Base-by-base conservation (phyloP, 176 grass and related monocot genomes). In the Poa annua region DNA sequence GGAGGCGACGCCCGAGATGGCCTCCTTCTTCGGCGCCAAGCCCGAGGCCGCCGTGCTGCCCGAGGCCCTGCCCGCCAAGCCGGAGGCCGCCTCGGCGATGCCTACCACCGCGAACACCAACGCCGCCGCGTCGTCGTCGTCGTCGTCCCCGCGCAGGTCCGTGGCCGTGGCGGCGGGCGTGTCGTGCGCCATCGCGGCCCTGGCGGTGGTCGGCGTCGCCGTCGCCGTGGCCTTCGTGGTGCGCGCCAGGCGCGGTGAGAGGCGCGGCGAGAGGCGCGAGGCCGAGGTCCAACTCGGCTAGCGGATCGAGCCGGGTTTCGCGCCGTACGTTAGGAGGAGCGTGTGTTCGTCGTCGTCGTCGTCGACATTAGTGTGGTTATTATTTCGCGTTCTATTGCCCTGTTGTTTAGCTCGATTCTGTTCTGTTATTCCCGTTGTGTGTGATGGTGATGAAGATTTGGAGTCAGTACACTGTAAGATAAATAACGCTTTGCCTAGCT, bases 21-120 rank as follows among this genome's bases (percentile, higher is more conserved):
- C 29, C 20, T 65, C 44, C 79, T 90, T 90, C 84, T 90, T 90
- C 79, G 63, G 85, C 39, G 56, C 17, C 83, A 90, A 90, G 88
- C 84, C 88, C 11, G 74, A 90, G 74, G 88, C 79, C 56, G 84
- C 84, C 48, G 26, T 52, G 83, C 88, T 90, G 25, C 88, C 88
- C 66, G 74, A 90, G 80, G 56, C 74, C 48, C 57, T 90, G 15
- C 11, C 86, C 57, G 75, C 84, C 66, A 90, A 90, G 88, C 84
- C 88, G 49, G 88, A 83, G 75, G 88, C 88, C 29, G 51, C 85
- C 15, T 65, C 83, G 21, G 80, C 74, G n/a, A 83, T 86, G 38
- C 88, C 88, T 5, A 77, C 74, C 15, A 29, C 29, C 29, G 29
- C 29, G 24, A 3, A 3, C 16, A 3, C n/a, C 39, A 16, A 50